phyloP scores from a whole-genome alignment of 164 flowering plant species.

The Vitis rotundifolia region DNA sequence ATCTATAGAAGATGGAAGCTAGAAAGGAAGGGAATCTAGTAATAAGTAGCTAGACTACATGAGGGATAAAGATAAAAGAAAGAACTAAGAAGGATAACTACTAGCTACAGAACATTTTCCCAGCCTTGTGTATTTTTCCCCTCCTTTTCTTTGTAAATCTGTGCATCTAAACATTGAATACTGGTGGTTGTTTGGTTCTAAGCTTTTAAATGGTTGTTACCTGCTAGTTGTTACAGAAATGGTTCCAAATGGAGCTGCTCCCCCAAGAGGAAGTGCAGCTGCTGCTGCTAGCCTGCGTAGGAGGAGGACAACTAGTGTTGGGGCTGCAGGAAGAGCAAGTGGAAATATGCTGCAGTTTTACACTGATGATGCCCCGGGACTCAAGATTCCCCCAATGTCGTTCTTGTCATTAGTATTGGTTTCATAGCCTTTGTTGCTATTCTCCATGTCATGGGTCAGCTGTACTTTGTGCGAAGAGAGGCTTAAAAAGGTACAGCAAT shows the following conservation, averaged over 20 bases:
- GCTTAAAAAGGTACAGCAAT: slow-evolving; percentile 11
- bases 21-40: too few species aligned
- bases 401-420: slow-evolving; percentile 87
- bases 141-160: too few species aligned
- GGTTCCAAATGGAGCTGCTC: slow-evolving; percentile 54
- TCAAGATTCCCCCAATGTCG: slow-evolving; percentile 85
- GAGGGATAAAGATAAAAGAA: too few species aligned
- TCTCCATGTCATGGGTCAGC: slow-evolving; percentile 81
- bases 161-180: too few species aligned
- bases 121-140: too few species aligned
- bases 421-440: slow-evolving; percentile 82
- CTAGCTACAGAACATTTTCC: too few species aligned
- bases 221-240: slow-evolving; percentile 19
- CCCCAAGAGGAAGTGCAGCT: slow-evolving; percentile 76
- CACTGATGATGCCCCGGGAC: slow-evolving; percentile 85
- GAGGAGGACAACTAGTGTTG: slow-evolving; percentile 52
- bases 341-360: slow-evolving; percentile 87
- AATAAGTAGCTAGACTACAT: too few species aligned
- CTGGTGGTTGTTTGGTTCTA: too few species aligned
- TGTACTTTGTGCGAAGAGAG: slow-evolving; percentile 61
- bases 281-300: slow-evolving; percentile 75
- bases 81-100: too few species aligned
- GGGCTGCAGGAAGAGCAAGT: slow-evolving; percentile 54
- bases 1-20: too few species aligned
- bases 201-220: too few species aligned